phyloP scores from a whole-genome alignment of 352 stramenopile species.

The Globisporangium splendens region DNA sequence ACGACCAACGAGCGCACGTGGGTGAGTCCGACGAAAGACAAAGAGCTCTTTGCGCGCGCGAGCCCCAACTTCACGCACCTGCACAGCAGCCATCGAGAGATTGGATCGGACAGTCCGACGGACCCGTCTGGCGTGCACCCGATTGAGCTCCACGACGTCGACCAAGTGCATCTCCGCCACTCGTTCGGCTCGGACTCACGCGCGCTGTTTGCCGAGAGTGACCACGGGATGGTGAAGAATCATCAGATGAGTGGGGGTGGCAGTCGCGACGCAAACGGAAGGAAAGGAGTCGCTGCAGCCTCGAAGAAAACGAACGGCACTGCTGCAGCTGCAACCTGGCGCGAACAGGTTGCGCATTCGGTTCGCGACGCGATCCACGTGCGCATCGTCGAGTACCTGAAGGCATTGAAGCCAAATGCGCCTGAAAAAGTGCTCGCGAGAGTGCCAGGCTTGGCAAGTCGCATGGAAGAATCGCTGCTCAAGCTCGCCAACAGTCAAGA shows the following conservation, averaged over 20 bases:
- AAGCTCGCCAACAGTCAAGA: conserved; percentile 63
- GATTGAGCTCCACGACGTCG: conserved; percentile 11
- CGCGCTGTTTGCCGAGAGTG: not conserved
- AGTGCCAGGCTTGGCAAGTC: conserved; percentile 93
- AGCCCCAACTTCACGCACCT: conserved; percentile 5
- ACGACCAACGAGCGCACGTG: conserved; percentile 26
- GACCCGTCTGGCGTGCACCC: conserved; percentile 33
- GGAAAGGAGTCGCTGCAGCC: conserved; percentile 3
- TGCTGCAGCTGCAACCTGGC: conserved; percentile 17
- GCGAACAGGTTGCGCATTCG: conserved; percentile 20
- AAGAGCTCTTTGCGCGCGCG: not conserved
- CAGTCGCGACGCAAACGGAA: not conserved
- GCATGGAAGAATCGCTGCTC: conserved; percentile 95
- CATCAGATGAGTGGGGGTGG: conserved; percentile 2
- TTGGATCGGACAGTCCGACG: conserved; percentile 41
- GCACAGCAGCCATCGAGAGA: conserved; percentile 5
- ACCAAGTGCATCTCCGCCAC: conserved; percentile 1
- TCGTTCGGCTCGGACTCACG: conserved; percentile 1
- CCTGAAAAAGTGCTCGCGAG: conserved; percentile 94
- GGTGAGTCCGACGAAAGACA: conserved; percentile 39
- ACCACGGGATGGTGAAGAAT: conserved; percentile 4
- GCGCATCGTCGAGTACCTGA: conserved; percentile 90
- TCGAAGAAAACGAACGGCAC: conserved; percentile 5
- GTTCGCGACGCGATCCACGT: conserved; percentile 44
- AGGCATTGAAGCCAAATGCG: conserved; percentile 93